phyloP scores from a whole-genome alignment of 2,329 filamentous ascomycete genomes.

The Thyridium curvatum region DNA sequence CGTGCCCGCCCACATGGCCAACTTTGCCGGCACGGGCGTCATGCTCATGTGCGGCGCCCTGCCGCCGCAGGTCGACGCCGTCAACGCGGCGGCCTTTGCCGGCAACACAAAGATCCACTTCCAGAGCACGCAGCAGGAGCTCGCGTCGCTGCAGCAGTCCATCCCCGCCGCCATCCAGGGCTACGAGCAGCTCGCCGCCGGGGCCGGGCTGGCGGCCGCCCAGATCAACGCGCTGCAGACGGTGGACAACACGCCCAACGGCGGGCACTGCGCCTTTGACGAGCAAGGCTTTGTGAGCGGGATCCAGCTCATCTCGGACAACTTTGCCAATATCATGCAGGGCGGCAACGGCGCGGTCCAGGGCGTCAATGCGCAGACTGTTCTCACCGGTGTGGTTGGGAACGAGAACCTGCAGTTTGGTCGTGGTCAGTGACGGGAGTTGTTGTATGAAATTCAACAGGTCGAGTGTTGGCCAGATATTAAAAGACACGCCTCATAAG shows the following conservation, averaged over 20 bases:
- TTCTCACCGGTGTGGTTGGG: conserved; percentile 40
- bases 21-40: conserved; percentile 39
- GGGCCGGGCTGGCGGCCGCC: conserved; percentile 32
- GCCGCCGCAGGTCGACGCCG: conserved; percentile 44
- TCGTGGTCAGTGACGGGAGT: too few relatives aligned
- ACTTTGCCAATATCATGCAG: conserved; percentile 46
- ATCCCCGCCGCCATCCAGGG: conserved; percentile 44
- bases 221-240: conserved; percentile 48
- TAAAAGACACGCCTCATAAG: too few relatives aligned
- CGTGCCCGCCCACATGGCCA: conserved; percentile 47
- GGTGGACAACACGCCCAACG: conserved; percentile 47
- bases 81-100: conserved; percentile 30
- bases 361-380: conserved; percentile 41
- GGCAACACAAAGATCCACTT: conserved; percentile 46
- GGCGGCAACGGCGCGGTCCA: conserved; percentile 42
- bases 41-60: conserved; percentile 51
- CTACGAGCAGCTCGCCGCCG: conserved; percentile 40
- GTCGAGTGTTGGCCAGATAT: too few relatives aligned
- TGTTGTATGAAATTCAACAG: too few relatives aligned
- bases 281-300: conserved; percentile 45
- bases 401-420: conserved; percentile 38
- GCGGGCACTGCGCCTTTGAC: conserved; percentile 55
- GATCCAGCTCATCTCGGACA: conserved; percentile 49
- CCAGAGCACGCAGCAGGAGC: conserved; percentile 47
- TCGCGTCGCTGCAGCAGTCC: conserved; percentile 37